phyloP scores from a whole-genome alignment of 352 stramenopile species.

The Globisporangium parvum region DNA sequence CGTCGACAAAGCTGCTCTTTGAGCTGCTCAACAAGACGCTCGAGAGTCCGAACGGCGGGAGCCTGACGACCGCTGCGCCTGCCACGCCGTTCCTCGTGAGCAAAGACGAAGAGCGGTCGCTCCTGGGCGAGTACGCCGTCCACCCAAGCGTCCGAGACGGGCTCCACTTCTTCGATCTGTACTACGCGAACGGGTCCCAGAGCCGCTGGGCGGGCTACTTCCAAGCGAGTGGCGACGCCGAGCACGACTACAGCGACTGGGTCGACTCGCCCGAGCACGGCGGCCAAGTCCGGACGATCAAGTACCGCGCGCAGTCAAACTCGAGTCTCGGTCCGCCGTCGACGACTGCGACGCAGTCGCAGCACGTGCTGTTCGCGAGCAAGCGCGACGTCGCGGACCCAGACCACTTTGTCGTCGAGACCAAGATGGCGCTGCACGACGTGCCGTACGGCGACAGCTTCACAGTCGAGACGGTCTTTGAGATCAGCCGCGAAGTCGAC shows the following conservation, averaged over 20 bases:
- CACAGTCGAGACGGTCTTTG: constrained; percentile 58
- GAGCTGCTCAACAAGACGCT: constrained; percentile 57
- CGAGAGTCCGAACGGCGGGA: constrained; percentile 13
- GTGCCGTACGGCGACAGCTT: constrained; percentile 83
- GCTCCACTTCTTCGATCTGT: constrained; percentile 69
- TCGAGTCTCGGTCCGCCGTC: constrained; percentile 59
- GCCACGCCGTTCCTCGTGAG: constrained; percentile 61
- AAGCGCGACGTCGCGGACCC: constrained; percentile 29
- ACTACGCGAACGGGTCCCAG: constrained; percentile 49
- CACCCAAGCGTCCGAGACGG: constrained; percentile 39
- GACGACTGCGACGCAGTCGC: constrained; percentile 45
- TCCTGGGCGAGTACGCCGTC: constrained; percentile 64
- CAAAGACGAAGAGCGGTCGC: constrained; percentile 58
- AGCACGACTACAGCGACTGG: constrained; percentile 57
- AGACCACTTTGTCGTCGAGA: constrained; percentile 50
- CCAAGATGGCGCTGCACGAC: constrained; percentile 61
- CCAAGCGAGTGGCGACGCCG: constrained; percentile 57
- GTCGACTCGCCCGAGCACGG: constrained; percentile 49
- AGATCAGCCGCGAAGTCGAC: constrained; percentile 34
- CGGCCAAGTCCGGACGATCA: constrained; percentile 59
- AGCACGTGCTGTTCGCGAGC: constrained; percentile 44
- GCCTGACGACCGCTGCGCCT: constrained; percentile 12
- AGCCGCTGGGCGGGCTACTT: constrained; percentile 47
- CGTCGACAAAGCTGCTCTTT: constrained; percentile 50
- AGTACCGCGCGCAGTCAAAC: constrained; percentile 69